Evolutionary conservation across 1,284 basidiomycete species (phyloP), one percentile per base, ranked within the genome.

Genomic region (Ganoderma meredithae): DNA sequence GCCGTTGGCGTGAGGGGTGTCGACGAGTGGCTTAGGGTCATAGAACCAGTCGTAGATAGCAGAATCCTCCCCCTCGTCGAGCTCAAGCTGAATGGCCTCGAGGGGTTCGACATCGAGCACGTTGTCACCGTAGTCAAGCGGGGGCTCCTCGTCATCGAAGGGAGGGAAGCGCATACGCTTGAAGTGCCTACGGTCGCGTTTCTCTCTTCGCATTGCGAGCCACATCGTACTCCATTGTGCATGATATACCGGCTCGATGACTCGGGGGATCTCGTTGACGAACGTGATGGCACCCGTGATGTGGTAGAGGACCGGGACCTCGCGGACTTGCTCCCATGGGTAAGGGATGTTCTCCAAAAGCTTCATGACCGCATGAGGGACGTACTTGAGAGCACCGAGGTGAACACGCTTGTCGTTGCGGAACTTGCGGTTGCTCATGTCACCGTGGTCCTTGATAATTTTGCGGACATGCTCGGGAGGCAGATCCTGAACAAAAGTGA

Each of bases 121-220:
- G 80, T 99, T 99, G 85, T 99, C 98, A 68, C 96, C 97, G 77
- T 99, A 99, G 80, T 99, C 97, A 79, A 98, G 88, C 13, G 97
- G 96, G 15, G 96, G 98, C 79, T 99, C 98, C 82, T 99, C 98
- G 77, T 99, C 98, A 76, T 99, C 98, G 77, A 99, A 99, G 0
- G 98, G 98, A 44, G 98, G 98, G 84, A 99, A 99, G n/a, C 98
- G 92, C 97, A 99, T 99, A 63, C 98, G 95, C 85, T 99, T 99
- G 85, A 99, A 99, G 80, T 99, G 98, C 64, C 98, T 87, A 78
- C 98, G 94, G 80, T 99, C 98, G 69, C 98, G 91, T 86, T 99
- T 99, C 84, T 99, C 98, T 74, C 98, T 86, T 73, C 98, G 89
- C 98, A 99, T 99, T 25, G 98, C 97, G 47, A 99, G 86, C 98